Evolutionary conservation across 345 rosid genomes (phyloP).

Genomic region (Eucalyptus albens): DNA sequence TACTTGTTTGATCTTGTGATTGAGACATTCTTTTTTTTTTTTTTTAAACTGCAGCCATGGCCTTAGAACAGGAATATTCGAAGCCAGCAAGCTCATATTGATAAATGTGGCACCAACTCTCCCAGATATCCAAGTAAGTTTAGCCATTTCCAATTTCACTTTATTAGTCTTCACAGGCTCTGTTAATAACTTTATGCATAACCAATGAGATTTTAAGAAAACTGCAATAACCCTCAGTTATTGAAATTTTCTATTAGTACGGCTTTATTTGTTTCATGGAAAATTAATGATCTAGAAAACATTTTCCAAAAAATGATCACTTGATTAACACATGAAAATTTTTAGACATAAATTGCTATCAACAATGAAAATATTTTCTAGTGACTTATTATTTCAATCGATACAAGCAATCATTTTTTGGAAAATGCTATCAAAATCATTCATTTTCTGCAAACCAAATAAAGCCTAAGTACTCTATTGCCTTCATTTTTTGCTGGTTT

Average conservation of each 20-base stretch:
- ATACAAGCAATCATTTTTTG: neutral
- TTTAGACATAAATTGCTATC: too few species aligned
- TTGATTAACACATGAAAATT: neutral
- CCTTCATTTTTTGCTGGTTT: neutral
- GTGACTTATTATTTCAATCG: neutral
- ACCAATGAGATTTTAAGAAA: neutral
- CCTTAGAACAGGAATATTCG: conserved; percentile 88
- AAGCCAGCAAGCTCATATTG: conserved; percentile 80
- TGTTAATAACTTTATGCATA: neutral
- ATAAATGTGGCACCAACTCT: conserved; percentile 86
- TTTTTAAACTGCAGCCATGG: conserved; percentile 46
- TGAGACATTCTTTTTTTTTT: neutral
- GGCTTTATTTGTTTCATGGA: neutral
- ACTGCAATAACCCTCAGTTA: neutral
- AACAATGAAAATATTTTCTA: too few species aligned
- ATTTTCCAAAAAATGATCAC: neutral
- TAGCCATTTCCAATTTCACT: neutral
- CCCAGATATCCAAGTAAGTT: conserved; percentile 75
- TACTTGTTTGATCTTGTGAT: neutral
- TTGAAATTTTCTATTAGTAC: neutral
- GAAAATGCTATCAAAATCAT: neutral
- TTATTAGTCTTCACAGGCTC: neutral
- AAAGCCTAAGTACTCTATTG: neutral
- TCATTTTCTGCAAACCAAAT: neutral
- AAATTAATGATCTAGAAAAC: neutral